Percentiles rank a stretch among this genome's conserved stretches.
phyloP scores from a whole-genome alignment of 352 stramenopile species.

The Pythium sukuiense region DNA sequence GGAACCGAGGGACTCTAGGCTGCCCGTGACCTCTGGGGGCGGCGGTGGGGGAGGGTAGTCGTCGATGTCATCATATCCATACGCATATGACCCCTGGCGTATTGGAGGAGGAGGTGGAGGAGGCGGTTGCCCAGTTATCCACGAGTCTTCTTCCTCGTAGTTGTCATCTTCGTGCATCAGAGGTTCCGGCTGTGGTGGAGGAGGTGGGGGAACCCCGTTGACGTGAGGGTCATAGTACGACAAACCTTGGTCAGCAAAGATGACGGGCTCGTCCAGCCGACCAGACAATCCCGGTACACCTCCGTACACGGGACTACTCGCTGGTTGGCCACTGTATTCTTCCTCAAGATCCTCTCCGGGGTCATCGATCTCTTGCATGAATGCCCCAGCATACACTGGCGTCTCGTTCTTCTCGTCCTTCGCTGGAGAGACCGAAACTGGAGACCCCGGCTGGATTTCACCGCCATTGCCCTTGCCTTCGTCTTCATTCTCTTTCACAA shows the following conservation, averaged over 20 bases:
- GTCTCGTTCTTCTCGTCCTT: conserved; percentile 7
- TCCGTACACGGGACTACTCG: not conserved
- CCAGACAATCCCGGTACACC: not conserved
- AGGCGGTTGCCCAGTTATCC: conserved; percentile 1
- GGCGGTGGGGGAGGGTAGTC: conserved; percentile 11
- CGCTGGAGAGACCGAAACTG: not conserved
- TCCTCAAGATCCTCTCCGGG: conserved; percentile 29
- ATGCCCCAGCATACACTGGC: conserved; percentile 34
- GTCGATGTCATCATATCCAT: conserved; percentile 10
- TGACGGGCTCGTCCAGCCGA: not conserved
- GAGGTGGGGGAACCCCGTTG: not conserved
- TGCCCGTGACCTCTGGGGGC: conserved; percentile 6
- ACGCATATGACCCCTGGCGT: not conserved
- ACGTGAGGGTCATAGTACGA: conserved; percentile 53
- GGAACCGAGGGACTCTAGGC: not conserved
- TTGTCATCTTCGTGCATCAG: not conserved
- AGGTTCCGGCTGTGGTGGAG: not conserved
- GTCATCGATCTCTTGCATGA: conserved; percentile 70
- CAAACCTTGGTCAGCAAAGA: conserved; percentile 49
- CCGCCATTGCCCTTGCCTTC: not conserved
- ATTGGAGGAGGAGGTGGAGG: conserved; percentile 1
- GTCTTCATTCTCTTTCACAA: conserved; percentile 11
- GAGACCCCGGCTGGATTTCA: not conserved
- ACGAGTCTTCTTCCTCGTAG: conserved; percentile 10
- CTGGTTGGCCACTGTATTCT: conserved; percentile 13